Conservation (phyloP, 2,329 filamentous ascomycete genomes). For the Colletotrichum tanaceti region DNA sequence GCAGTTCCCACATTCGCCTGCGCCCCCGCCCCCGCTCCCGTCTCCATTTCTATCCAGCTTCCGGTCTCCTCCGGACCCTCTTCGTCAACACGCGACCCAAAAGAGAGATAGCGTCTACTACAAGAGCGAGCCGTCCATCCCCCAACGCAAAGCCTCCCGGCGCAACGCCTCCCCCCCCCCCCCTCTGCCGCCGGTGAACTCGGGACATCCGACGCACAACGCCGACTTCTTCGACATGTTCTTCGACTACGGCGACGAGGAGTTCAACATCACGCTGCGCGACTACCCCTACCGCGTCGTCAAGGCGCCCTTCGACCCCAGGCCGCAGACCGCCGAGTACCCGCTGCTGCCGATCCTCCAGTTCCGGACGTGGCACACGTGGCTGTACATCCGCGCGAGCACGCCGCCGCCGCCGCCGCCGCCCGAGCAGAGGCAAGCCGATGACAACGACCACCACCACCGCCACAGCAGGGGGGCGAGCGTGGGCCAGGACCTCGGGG, state of each 20-base stretch:
- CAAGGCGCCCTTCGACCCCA: constrained; percentile 14
- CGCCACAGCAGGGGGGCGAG: background rate
- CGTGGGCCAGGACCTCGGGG: constrained; percentile 6
- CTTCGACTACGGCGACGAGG: constrained; percentile 9
- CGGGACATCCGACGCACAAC: constrained; percentile 9
- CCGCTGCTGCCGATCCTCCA: constrained; percentile 46
- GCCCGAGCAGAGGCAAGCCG: background rate
- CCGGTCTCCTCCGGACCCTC: too few species aligned
- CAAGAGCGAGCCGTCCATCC: accelerated
- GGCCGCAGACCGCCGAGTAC: constrained; percentile 18
- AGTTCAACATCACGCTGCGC: constrained; percentile 25
- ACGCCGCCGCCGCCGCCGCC: too few species aligned
- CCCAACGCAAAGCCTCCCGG: too few species aligned
- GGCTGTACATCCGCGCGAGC: constrained; percentile 38
- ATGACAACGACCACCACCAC: too few species aligned
- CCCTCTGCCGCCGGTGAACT: background rate
- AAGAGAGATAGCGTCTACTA: too few species aligned
- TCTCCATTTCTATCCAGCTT: too few species aligned
- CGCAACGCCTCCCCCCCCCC: too few species aligned
- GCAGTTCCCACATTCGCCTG: too few species aligned
- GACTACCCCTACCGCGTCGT: constrained; percentile 31
- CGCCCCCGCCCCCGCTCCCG: too few species aligned
- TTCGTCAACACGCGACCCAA: too few species aligned
- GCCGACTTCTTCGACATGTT: constrained; percentile 24
- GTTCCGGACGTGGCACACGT: constrained; percentile 48